Base-by-base conservation (phyloP, 305 asterid species). In the Fraxinus albicans region DNA sequence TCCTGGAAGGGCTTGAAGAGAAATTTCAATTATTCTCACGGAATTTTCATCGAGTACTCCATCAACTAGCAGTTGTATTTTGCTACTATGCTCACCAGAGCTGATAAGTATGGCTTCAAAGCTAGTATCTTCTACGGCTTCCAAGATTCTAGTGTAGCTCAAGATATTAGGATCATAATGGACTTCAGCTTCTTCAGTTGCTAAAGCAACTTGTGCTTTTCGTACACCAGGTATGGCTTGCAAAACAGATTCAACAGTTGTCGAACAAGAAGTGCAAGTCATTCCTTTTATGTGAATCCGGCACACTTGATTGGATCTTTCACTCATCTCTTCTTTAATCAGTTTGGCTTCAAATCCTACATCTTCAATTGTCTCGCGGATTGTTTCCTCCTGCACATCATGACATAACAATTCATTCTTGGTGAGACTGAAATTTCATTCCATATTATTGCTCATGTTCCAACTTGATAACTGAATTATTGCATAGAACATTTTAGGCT, bases 181-280 rank as follows among this genome's bases (percentile, higher is more conserved):
- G 82, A 94, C 86, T 89, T 94, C 95, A 69, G 94, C 96, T 79
- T 91, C 96, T 82, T 91, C 98, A 1, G 93, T 93, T 76, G 98
- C 94, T 86, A 94, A 87, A 72, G 97, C 95, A 6, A 94, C 93
- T 73, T 78, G 94, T 9, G 96, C 97, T 88, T 85, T 89, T 80
- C 80, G 92, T 72, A 93, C 86, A 31, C 96, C 93, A 0, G 85
- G 91, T 58, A 91, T 76, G 78, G 80, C 82, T 84, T 82, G 92
- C 86, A 94, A 83, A 77, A 86, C 83, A 47, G 94, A 91, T 82
- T 93, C 98, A 33, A 94, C 87, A 17, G 95, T 92, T 70, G 95
- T 63, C 35, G 98, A 91, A 86, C 96, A 94, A 75, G 97, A 90
- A 29, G 94, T 91, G 92, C 98, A 94, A 60, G 95, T 92, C 97